Evolutionary conservation across 768 basidiomycete species (phyloP), one percentile per base, ranked within the genome.

Genomic region (Tylopilus plumbeoviolaceoides): DNA sequence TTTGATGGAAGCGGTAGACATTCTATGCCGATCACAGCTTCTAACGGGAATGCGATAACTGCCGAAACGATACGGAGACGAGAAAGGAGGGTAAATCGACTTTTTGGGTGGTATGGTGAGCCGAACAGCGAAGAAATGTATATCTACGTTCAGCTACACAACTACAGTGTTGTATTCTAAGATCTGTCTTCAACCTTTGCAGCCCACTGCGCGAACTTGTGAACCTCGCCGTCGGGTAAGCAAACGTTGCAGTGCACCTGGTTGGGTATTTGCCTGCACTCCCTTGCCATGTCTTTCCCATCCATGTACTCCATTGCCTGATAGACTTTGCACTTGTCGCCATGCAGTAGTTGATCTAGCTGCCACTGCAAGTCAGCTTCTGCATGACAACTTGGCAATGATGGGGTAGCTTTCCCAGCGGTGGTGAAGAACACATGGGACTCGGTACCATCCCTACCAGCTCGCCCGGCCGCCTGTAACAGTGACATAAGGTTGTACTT

Each of bases 381-480:
- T 14, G 23, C 0, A 8, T 5, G 10, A 44, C 9, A 25, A 31
- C 30, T 30, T 41, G 15, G 5, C 1, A 21, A 0, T 4, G n/a
- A 7, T 1, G 17, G 23, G 2, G 12, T 17, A 33, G 38, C 21
- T 41, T 47, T 40, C 12, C 39, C 39, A 8, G 44, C 31, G 10
- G 21, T 48, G 21, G 48, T 50, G 49, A 50, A 43, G 41, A 50
- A 50, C 2, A 50, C 49, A 2, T 50, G 49, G n/a, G 41, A 50
- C 31, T 50, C 49, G 5, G 23, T 25, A 4, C 49, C 49, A 1
- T 43, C 41, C 31, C 48, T 50, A 23, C 48, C 48, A 23, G 41
- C 48, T 23, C 21, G 21, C 30, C 40, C n/a, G 31, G 48, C 49
- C 2, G 31, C 49, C 49, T 50, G 49, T 9, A 50, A 14, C 12